phyloP scores from a whole-genome alignment of 208 protist species.

The Naegleria gruberi region DNA sequence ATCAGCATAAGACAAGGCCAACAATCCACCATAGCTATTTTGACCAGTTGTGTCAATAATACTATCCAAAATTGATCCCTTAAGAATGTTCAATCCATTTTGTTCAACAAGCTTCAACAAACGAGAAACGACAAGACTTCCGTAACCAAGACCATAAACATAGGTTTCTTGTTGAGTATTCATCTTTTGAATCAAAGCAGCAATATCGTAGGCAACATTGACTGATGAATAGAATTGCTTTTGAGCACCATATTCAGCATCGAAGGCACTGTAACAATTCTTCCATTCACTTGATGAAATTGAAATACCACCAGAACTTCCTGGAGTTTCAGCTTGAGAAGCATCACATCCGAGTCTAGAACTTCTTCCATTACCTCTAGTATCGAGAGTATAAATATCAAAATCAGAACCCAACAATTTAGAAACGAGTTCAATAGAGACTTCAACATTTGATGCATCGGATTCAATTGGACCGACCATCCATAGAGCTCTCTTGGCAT shows the following conservation, averaged over 20 bases:
- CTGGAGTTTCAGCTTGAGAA: not conserved
- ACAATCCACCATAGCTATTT: not conserved
- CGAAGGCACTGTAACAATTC: not conserved
- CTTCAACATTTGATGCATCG: not conserved
- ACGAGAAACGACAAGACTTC: not conserved
- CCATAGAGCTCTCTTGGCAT: not conserved
- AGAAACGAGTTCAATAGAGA: not conserved
- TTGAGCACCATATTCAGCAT: not conserved
- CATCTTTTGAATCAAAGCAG: not conserved
- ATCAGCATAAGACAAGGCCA: not conserved
- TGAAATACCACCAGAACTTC: not conserved
- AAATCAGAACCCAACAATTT: not conserved
- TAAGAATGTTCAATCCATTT: not conserved
- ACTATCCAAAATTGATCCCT: not conserved
- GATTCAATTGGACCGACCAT: not conserved
- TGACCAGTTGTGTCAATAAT: not conserved
- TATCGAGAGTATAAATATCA: slow-evolving; percentile 14
- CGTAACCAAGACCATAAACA: not conserved
- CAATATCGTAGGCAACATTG: not conserved
- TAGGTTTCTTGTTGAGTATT: not conserved
- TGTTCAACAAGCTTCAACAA: not conserved
- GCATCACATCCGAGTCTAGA: not conserved
- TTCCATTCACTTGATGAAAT: not conserved
- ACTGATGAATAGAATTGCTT: not conserved
- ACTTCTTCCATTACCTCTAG: not conserved